A percentile compares a stretch with the other conserved stretches of the same genome.
Conservation (phyloP, 2,329 filamentous ascomycete genomes). For the Colletotrichum agaves region DNA sequence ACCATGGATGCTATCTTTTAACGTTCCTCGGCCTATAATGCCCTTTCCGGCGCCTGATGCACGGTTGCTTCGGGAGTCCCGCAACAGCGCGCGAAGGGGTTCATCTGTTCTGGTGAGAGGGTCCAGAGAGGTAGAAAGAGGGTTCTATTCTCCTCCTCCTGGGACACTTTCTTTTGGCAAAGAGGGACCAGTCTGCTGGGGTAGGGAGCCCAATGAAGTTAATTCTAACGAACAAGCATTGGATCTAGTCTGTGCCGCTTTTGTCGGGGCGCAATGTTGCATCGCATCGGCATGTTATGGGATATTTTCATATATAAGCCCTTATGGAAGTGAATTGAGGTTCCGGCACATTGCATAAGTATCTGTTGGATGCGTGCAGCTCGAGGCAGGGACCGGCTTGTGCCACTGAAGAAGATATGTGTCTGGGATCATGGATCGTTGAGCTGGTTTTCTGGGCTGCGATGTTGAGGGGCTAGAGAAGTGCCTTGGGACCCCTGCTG, state of each 20-base stretch:
- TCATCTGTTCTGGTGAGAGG: background rate
- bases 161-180: background rate
- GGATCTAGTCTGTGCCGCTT: constrained; percentile 1
- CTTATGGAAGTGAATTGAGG: background rate
- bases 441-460: background rate
- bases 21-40: background rate
- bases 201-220: background rate
- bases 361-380: background rate
- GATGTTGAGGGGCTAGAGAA: background rate
- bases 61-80: background rate
- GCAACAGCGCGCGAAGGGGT: background rate
- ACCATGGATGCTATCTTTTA: background rate
- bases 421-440: constrained; percentile 4
- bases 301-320: background rate
- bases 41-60: background rate
- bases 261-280: background rate
- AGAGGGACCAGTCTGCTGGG: background rate
- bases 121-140: background rate
- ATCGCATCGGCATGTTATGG: background rate
- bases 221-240: constrained; percentile 14
- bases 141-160: background rate
- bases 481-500: background rate
- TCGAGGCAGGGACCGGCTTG: background rate
- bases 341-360: background rate
- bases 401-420: constrained; percentile 2